Evolutionary conservation across 495 filamentous ascomycete genomes (phyloP).

Genomic region (Parmelia sp.): DNA sequence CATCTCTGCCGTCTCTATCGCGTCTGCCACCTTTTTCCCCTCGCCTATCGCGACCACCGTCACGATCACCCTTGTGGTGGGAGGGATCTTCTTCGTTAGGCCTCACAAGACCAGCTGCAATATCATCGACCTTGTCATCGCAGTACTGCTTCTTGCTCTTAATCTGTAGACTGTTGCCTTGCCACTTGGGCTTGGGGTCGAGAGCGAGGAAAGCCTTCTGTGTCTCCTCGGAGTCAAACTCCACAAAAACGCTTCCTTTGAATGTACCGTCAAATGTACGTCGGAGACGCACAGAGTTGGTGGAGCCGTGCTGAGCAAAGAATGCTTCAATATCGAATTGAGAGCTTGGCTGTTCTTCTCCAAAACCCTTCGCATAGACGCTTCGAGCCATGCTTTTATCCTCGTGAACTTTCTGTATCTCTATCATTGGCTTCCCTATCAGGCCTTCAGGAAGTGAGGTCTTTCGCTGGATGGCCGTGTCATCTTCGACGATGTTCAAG

Average conservation of each 20-base stretch:
- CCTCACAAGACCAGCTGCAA: constrained; percentile 63
- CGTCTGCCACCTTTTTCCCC: not conserved
- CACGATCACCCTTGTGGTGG: constrained; percentile 28
- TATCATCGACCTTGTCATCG: constrained; percentile 67
- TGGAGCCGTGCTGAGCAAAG: constrained; percentile 71
- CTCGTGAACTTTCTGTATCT: constrained; percentile 50
- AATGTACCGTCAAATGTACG: constrained; percentile 62
- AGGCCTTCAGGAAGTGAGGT: constrained; percentile 48
- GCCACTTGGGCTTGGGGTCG: constrained; percentile 76
- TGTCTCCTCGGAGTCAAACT: constrained; percentile 70
- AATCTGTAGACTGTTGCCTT: constrained; percentile 63
- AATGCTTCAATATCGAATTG: constrained; percentile 93
- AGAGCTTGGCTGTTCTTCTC: constrained; percentile 64
- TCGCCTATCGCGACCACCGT: constrained; percentile 16
- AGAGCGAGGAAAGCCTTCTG: constrained; percentile 70
- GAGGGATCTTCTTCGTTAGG: constrained; percentile 39
- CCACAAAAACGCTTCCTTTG: constrained; percentile 93
- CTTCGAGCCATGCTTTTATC: constrained; percentile 53
- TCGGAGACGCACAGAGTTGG: constrained; percentile 80
- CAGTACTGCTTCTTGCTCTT: constrained; percentile 85
- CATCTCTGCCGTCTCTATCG: constrained; percentile 7
- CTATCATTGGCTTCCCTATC: constrained; percentile 34
- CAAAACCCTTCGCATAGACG: constrained; percentile 85
- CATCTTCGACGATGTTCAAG: constrained; percentile 58
- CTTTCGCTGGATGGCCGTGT: constrained; percentile 70